Conservation (phyloP, 148 eudicot species). For the Camellia japonica region DNA sequence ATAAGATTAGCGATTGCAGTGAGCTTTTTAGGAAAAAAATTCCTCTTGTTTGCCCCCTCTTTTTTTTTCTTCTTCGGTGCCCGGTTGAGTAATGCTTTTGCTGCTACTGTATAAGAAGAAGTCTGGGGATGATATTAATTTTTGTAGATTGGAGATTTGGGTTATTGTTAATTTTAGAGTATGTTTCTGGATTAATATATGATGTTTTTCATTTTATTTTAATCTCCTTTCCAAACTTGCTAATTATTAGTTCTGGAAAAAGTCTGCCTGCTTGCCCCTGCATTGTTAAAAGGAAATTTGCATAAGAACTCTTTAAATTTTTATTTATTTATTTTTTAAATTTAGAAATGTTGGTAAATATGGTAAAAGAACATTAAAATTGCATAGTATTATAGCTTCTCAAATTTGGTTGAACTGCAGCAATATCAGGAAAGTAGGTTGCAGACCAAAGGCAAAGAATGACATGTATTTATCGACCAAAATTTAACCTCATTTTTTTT, state of each 20-base stretch:
- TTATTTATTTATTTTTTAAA: too few relatives aligned
- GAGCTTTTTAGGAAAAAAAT: background rate
- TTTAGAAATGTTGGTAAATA: too few relatives aligned
- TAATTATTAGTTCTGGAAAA: background rate
- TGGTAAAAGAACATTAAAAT: too few relatives aligned
- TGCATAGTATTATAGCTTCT: too few relatives aligned
- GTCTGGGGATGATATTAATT: background rate
- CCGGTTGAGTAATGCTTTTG: background rate
- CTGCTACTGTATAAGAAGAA: background rate
- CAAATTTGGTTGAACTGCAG: too few relatives aligned
- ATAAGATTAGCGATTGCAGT: slow-evolving; percentile 2
- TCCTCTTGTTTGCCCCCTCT: background rate
- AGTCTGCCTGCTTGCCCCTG: background rate
- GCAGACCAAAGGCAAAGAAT: too few relatives aligned
- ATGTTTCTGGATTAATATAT: background rate
- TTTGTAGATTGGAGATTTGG: background rate
- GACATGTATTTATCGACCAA: too few relatives aligned
- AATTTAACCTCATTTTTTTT: too few relatives aligned
- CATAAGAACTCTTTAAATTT: too few relatives aligned
- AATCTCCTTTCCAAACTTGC: background rate
- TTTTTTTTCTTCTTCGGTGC: background rate
- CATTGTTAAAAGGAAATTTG: too few relatives aligned
- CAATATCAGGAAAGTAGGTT: too few relatives aligned
- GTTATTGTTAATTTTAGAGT: background rate
- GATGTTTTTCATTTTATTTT: background rate